A percentile compares a stretch with the other conserved stretches of the same genome.
Conservation (phyloP, 2,329 filamentous ascomycete genomes). For the Fusarium brevicatenulatum region DNA sequence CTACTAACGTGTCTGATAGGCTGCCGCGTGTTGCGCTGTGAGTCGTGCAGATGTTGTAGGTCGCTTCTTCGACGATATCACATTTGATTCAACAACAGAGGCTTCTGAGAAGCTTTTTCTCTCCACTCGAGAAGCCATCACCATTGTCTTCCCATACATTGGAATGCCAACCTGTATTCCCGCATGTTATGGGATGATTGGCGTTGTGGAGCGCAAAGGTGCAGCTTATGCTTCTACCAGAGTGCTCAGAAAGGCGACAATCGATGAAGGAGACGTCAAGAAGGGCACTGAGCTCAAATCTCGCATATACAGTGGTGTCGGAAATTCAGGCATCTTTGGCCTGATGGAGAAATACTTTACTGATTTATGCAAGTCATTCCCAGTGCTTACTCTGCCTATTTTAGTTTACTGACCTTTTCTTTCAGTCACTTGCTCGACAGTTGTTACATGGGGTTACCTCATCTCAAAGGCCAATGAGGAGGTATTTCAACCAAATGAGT, state of each 20-base stretch:
- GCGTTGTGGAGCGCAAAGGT: conserved; percentile 28
- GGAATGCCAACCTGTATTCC: conserved; percentile 34
- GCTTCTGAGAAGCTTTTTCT: conserved; percentile 19
- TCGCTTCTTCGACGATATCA: conserved; percentile 23
- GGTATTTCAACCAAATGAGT: conserved; percentile 14
- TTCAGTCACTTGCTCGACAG: conserved; percentile 25
- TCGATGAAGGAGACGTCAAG: conserved; percentile 21
- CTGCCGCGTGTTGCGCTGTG: conserved; percentile 25
- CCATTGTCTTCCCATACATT: conserved; percentile 24
- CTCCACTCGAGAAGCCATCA: conserved; percentile 23
- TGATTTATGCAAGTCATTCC: conserved; percentile 17
- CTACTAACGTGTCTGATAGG: not conserved
- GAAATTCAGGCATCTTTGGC: conserved; percentile 27
- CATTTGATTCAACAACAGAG: conserved; percentile 11
- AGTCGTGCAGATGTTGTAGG: conserved; percentile 29
- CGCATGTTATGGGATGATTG: conserved; percentile 36
- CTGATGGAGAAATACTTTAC: conserved; percentile 32
- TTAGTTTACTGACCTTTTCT: too few relatives aligned
- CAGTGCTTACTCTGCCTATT: too few relatives aligned
- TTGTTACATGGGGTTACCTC: conserved; percentile 27
- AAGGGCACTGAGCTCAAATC: conserved; percentile 12
- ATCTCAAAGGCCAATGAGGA: conserved; percentile 25
- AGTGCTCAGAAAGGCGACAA: conserved; percentile 15
- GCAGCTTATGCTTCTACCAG: conserved; percentile 18
- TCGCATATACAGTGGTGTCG: conserved; percentile 25